Percentiles rank a stretch among this genome's conserved stretches.
Conservation (phyloP, 2,329 filamentous ascomycete species). For the Fusarium tjaetaba region DNA sequence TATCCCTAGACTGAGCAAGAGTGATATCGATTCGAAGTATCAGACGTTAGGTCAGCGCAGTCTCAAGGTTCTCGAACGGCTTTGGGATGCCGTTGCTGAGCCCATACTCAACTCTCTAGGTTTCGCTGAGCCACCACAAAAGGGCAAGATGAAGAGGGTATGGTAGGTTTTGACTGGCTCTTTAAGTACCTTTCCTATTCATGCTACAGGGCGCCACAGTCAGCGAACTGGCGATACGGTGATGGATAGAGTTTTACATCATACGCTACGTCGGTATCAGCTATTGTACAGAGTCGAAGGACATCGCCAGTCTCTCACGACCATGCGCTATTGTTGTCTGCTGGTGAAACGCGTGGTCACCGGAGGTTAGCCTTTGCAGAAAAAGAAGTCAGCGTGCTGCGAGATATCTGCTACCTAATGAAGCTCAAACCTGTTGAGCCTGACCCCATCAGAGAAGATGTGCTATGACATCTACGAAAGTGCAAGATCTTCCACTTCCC, state of each 20-base stretch:
- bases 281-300: background rate
- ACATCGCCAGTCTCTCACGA: accelerated
- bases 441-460: accelerated
- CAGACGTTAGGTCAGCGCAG: background rate
- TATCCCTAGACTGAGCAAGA: background rate
- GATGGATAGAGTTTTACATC: background rate
- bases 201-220: background rate
- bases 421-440: accelerated
- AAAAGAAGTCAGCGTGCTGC: background rate
- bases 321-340: background rate
- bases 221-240: background rate
- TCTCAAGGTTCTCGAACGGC: background rate
- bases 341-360: background rate
- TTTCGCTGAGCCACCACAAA: background rate
- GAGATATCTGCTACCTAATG: background rate
- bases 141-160: background rate
- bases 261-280: background rate
- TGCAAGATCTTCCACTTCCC: background rate
- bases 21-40: background rate
- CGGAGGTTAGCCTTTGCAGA: background rate
- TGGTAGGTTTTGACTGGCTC: background rate
- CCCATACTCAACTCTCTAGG: background rate
- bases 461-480: background rate
- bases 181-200: background rate
- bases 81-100: background rate